Base-by-base conservation (phyloP, 441 rosid genomes). In the Eutrema salsugineum region DNA sequence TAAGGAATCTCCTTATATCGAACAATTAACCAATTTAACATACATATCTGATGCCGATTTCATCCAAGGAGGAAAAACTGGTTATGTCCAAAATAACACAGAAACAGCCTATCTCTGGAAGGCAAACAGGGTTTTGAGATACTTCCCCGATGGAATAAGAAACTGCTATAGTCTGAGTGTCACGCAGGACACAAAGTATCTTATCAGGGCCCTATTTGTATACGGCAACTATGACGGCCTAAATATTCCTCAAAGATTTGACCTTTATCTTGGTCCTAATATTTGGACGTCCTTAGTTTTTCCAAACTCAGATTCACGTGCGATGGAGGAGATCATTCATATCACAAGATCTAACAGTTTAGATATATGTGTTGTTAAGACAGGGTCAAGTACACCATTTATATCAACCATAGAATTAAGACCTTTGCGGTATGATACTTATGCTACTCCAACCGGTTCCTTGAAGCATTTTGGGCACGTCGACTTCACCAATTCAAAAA, bases 401-500 rank as follows among this genome's bases (percentile, higher is more conserved):
- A 83, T 88, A 56, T 86, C 93, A 6, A 39, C 78, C 3, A 58
- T 86, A 15, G 90, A 86, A 46, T 12, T 88, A 10, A 83, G 93
- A 70, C 79, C 51, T 2, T 30, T 85, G 59, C 53, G 2, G 1
- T 78, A 53, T 50, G 5, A 12, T 9, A 57, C 68, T 15, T 87
- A 84, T 57, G 2, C 5, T 1, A 65, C 80, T 8, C 16, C 16
- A 58, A 51, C 76, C 0, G 83, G 82, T 42, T 72, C 76, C 11
- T 44, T 72, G 57, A 72, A 10, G 42, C 0, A 5, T 0, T 20
- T 1, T 0, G 0, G 0, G 2, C 69, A 33, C 11, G 0, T 11
- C 40, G 63, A 54, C 20, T 54, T 63, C 40, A 35, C 2, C 57
- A 3, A 22, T 32, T 53, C 76, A 0, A 4, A 24, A 7, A 35